Percentiles rank a stretch among this genome's conserved stretches.
Evolutionary conservation across 2,329 filamentous ascomycete species (phyloP).

Genomic region (Sporothrix luriei): DNA sequence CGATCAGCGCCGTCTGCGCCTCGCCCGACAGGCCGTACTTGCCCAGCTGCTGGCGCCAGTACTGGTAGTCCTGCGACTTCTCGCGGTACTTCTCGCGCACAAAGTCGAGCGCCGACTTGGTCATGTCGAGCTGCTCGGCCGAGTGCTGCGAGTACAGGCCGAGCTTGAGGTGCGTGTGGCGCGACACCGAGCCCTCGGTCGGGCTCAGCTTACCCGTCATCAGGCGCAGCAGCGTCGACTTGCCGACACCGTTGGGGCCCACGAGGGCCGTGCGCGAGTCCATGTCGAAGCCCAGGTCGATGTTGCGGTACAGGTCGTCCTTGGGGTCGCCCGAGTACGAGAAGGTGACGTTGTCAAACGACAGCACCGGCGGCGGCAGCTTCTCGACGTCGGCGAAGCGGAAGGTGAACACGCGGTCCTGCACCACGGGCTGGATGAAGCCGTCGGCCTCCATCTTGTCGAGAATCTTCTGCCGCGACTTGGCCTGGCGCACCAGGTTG

Average conservation of each 20-base stretch:
- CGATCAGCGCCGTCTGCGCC: constrained; percentile 94
- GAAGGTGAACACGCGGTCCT: constrained; percentile 93
- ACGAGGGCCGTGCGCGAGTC: constrained; percentile 96
- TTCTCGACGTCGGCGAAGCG: constrained; percentile 98
- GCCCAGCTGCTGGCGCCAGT: constrained; percentile 97
- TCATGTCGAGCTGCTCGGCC: constrained; percentile 95
- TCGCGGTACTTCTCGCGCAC: constrained; percentile 90
- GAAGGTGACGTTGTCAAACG: constrained; percentile 96
- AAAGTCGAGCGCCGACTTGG: constrained; percentile 96
- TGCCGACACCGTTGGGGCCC: constrained; percentile 98
- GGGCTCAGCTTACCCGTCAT: constrained; percentile 96
- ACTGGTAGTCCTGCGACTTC: constrained; percentile 96
- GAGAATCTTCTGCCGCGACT: constrained; percentile 98
- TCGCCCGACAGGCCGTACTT: constrained; percentile 92
- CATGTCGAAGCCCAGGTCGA: constrained; percentile 99
- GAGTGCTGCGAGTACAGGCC: constrained; percentile 99
- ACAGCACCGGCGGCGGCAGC: constrained; percentile 94
- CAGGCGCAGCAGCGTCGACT: constrained; percentile 91
- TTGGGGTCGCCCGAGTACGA: constrained; percentile 88
- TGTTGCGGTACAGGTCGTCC: constrained; percentile 93
- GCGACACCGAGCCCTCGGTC: constrained; percentile 76
- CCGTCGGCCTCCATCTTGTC: constrained; percentile 99
- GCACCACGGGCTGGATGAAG: constrained; percentile 86
- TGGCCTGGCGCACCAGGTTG: constrained; percentile 98
- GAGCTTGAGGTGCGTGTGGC: constrained; percentile 97